Base-by-base conservation (phyloP, 2,329 filamentous ascomycete genomes). In the Keithomyces neogunnii region DNA sequence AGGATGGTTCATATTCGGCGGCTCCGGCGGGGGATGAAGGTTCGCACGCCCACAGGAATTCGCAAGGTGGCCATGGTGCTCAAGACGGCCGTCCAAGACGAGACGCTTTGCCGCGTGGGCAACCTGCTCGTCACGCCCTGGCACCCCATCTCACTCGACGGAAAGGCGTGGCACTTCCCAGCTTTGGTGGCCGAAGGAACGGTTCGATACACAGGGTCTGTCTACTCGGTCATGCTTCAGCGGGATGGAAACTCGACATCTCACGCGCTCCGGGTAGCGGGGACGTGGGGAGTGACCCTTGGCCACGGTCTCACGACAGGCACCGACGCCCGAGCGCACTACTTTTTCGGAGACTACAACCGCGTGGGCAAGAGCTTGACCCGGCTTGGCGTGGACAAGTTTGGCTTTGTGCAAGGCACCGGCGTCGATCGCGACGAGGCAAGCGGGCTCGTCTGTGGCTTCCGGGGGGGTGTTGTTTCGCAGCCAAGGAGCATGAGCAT, bases 221-320 rank as follows among this genome's bases (percentile, higher is more conserved):
- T 84, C 5, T 84, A 81, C 65, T 84, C 80, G 0, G 65, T 84
- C 1, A 60, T 84, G 19, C 64, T 85, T 19, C 69, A 80, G 62
- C 66, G 66, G 2, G 72, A 76, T 53, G 46, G 45, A 1, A 63
- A 72, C 49, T 44, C 63, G 0, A 68, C 71, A 6, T 73, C 75
- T 0, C 80, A 84, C 57, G 75, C 77, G 0, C 65, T 84, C 32
- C 59, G 62, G 2, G 66, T 80, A 11, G 71, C 57, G 1, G 64
- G 65, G n/a, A 55, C 69, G 43, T 78, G 76, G 73, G 80, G 74
- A 11, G 78, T 81, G 1, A 79, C 80, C 0, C 65, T 85, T 10
- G 82, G 80, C 1, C 81, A 85, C 57, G 80, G 81, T 0, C 44
- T 82, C 26, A 60, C 65, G 2, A 51, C 53, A 1, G 65, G 59